Evolutionary conservation across 805 yeast species (phyloP), one percentile per base, ranked within the genome.

Genomic region (Vanderwaltozyma tropicalis): DNA sequence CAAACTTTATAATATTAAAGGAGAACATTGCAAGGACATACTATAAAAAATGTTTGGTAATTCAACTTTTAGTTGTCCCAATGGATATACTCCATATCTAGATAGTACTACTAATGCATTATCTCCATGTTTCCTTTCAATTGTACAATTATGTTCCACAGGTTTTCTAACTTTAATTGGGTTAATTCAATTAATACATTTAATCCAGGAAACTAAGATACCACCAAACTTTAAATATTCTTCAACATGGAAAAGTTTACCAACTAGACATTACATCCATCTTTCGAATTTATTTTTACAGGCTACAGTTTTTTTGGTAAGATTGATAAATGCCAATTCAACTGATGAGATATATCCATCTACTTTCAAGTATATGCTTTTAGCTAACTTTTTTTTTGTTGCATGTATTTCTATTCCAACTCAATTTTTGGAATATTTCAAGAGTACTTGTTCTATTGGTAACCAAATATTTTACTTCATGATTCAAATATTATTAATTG

Each of bases 51-150:
- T 34, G 37, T 21, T 15, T 28, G 8, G 15, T 3, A 34, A 28
- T 28, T 13, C 16, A 16, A 28, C 39, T 2, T 14, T 5, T 11
- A 27, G 27, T 3, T 44, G 50, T 22, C 33, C 45, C n/a, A 48
- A 42, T 40, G 56, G 57, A 15, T 47, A 35, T 29, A 45, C 47
- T 21, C 67, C 67, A 4, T 49, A 67, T 21, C 53, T 59, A 10
- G 54, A 64, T 16, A 52, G 45, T 10, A 50, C 59, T 10, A 48
- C 52, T 5, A 52, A 67, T 49, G 57, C 58, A 10, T 41, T 68
- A 24, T 47, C 52, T 20, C 66, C 69, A 13, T 57, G 63, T 34
- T 59, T 59, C 38, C 26, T 59, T 6, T 48, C 62, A 3, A 17
- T 48, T 5, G 42, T 49, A 1, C 47, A 45, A 9, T 28, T 40